phyloP scores from a whole-genome alignment of 345 rosid genomes.

The Rhizophora apiculata region DNA sequence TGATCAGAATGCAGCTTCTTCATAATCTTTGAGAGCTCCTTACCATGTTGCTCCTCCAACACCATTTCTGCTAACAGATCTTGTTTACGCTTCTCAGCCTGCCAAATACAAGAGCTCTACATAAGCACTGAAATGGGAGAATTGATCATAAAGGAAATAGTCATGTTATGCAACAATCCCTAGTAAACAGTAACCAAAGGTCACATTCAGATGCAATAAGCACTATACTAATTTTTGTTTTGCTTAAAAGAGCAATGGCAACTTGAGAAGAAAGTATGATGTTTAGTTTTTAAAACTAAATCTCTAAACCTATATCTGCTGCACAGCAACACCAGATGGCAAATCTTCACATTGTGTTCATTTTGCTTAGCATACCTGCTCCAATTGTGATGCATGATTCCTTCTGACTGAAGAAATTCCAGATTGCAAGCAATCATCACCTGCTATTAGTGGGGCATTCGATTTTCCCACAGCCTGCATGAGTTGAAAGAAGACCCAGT shows the following conservation, averaged over 20 bases:
- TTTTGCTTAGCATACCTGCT: constrained; percentile 42
- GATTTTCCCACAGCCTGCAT: constrained; percentile 53
- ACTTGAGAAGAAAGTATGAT: too few species aligned
- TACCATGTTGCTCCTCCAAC: constrained; percentile 62
- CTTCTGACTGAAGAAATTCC: constrained; percentile 45
- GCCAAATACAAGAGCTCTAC: constrained; percentile 1
- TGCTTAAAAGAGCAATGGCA: too few species aligned
- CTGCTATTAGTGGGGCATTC: constrained; percentile 32
- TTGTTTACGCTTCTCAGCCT: constrained; percentile 82
- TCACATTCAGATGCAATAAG: too few species aligned
- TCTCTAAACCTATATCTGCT: background rate
- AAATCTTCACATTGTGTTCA: background rate
- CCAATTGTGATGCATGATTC: constrained; percentile 51
- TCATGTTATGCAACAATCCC: too few species aligned
- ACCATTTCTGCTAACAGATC: constrained; percentile 62
- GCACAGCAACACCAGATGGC: background rate
- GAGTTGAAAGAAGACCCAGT: constrained; percentile 14
- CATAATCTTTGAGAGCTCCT: constrained; percentile 58
- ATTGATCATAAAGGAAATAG: too few species aligned
- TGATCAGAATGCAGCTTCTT: constrained; percentile 58
- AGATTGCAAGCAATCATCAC: constrained; percentile 32
- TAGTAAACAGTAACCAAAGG: too few species aligned
- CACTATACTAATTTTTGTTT: too few species aligned
- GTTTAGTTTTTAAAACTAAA: too few species aligned
- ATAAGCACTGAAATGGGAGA: too few species aligned